phyloP scores from a whole-genome alignment of 495 filamentous ascomycete genomes.

The Aspergillus cavernicola region DNA sequence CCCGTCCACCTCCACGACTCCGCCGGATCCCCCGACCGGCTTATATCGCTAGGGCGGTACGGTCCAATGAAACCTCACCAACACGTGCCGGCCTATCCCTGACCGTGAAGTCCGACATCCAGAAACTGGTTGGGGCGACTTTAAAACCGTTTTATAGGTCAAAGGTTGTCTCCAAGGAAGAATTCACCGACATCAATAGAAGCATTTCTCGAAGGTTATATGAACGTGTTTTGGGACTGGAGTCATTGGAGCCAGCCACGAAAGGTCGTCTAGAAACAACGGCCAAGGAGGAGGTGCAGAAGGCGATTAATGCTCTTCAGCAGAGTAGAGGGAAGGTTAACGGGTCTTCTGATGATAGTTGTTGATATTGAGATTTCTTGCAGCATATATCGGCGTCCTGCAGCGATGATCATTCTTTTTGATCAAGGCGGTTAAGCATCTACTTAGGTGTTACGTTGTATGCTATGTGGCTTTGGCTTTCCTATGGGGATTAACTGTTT shows the following conservation, averaged over 20 bases:
- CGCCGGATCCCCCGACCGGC: slow-evolving; percentile 36
- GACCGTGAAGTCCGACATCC: slow-evolving; percentile 75
- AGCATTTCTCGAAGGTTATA: slow-evolving; percentile 82
- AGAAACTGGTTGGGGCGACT: slow-evolving; percentile 71
- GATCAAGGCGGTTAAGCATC: slow-evolving; percentile 7
- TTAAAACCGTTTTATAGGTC: slow-evolving; percentile 72
- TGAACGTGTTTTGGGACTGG: slow-evolving; percentile 63
- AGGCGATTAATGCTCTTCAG: slow-evolving; percentile 47
- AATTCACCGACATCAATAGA: slow-evolving; percentile 85
- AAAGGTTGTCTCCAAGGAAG: slow-evolving; percentile 68
- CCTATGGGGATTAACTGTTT: background rate
- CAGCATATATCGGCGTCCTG: slow-evolving; percentile 20
- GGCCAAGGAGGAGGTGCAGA: slow-evolving; percentile 70
- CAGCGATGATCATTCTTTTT: slow-evolving; percentile 12
- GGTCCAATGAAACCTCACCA: slow-evolving; percentile 55
- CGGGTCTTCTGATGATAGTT: slow-evolving; percentile 17
- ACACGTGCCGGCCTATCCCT: slow-evolving; percentile 55
- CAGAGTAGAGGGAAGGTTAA: slow-evolving; percentile 25
- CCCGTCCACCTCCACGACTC: slow-evolving; percentile 12
- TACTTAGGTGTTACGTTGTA: slow-evolving; percentile 14
- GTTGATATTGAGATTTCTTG: slow-evolving; percentile 11
- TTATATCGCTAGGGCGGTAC: slow-evolving; percentile 23
- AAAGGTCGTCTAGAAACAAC: slow-evolving; percentile 63
- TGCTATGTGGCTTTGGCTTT: background rate
- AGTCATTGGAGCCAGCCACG: slow-evolving; percentile 53